Conservation (phyloP, 768 basidiomycete genomes). For the Suillus clintonianus region DNA sequence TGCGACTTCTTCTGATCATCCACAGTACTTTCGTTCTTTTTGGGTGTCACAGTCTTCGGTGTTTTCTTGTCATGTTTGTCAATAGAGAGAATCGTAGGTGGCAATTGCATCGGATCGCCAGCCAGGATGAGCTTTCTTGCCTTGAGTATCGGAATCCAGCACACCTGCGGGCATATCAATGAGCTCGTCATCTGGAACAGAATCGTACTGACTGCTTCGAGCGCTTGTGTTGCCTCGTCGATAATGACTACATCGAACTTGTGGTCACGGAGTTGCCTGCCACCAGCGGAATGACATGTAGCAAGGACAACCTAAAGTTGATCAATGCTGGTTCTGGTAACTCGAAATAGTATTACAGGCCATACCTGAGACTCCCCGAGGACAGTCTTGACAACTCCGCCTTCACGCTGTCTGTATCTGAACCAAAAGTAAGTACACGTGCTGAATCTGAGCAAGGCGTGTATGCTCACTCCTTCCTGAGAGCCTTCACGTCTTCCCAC, state of each 20-base stretch:
- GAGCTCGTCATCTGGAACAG: background rate
- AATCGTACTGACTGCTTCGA: constrained; percentile 70
- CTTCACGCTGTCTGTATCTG: constrained; percentile 89
- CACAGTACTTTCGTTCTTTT: constrained; percentile 2
- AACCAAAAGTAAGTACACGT: background rate
- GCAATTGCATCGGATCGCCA: constrained; percentile 94
- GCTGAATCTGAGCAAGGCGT: background rate
- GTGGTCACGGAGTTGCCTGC: constrained; percentile 72
- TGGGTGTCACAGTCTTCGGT: constrained; percentile 10
- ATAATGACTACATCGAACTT: constrained; percentile 93
- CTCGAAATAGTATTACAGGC: background rate
- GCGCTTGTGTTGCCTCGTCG: constrained; percentile 96
- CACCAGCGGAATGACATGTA: constrained; percentile 94
- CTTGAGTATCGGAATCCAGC: constrained; percentile 96
- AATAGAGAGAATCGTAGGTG: constrained; percentile 85
- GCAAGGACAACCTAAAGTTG: constrained; percentile 73
- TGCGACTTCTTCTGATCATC: constrained; percentile 6
- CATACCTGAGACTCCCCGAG: constrained; percentile 74
- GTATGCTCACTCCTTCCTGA: constrained; percentile 82
- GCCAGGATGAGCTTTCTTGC: constrained; percentile 88
- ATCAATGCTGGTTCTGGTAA: background rate
- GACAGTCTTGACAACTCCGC: constrained; percentile 79
- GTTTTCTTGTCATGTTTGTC: constrained; percentile 42
- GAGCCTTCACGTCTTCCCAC: constrained; percentile 84
- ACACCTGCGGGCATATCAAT: constrained; percentile 31